Evolutionary conservation across 129 eudicot species (phyloP), one percentile per base, ranked within the genome.

Genomic region (Pseudognaphalium luteoalbum): DNA sequence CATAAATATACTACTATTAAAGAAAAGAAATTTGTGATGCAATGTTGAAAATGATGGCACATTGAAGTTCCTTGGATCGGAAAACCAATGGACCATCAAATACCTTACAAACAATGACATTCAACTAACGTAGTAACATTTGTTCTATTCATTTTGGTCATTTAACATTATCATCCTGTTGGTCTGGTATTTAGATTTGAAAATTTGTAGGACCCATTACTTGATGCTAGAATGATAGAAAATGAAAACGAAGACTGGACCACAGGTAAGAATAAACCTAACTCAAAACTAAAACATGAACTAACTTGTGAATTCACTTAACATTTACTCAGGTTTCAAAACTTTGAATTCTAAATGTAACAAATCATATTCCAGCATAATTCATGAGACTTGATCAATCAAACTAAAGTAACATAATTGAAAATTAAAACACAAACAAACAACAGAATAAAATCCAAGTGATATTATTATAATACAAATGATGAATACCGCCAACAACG

Each of bases 291-390:
- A 44, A 5, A 66, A 32, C 20, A 33, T 67, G 51, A 10, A 54
- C 33, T 47, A 62, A 70, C 66, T 16, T 33, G 7, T 60, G 34
- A 42, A 78, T 61, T 70, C 34, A 34, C 33, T 60, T 70, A 61
- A 60, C 61, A 78, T 32, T 1, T 2, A 57, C 41, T 71, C 64
- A 50, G 39, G 57, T 33, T 20, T 56, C 25, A 20, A 56, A 6
- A 56, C 28, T 52, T 72, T 51, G 39, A 79, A 72, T 72, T 71
- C 42, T 64, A 67, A 25, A 30, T 6, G 63, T 34, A 71, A 34
- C 5, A 62, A 51, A 71, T n/a, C 61, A 41, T 14, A 39, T 58
- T 58, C 70, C 77, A 44, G 10, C 73, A 56, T 39, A 67, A 51
- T 5, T 30, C 51, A 64, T 59, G 75, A 21, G 66, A 32, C 66